These are phyloP conservation scores for Podila clonocystis DNA, from an alignment of 192 early-diverging fungal genomes.

Conservation along the genomic window DNA sequence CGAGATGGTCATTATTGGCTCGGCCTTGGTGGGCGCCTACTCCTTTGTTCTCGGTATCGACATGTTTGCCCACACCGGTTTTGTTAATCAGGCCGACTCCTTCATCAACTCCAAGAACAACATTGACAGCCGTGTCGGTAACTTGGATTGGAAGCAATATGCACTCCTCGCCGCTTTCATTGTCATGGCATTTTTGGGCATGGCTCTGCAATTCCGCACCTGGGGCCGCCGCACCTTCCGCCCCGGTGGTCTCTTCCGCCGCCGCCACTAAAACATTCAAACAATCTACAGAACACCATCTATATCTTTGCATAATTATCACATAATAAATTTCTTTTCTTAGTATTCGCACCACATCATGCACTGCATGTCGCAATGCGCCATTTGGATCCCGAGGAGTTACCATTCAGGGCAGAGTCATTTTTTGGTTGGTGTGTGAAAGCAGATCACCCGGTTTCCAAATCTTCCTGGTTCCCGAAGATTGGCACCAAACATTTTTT, in stretches of 20 bases:
- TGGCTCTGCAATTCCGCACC: conserved; percentile 28
- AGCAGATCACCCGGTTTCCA: no score
- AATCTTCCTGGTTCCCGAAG: no score
- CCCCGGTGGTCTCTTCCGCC: conserved; percentile 22
- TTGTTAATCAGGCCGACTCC: conserved; percentile 26
- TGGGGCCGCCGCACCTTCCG: conserved; percentile 31
- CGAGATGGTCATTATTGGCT: conserved; percentile 58
- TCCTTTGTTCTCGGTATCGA: conserved; percentile 64
- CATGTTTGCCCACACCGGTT: conserved; percentile 64
- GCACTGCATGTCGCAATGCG: no score
- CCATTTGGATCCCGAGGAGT: no score
- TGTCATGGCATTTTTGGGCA: conserved; percentile 32
- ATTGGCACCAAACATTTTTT: no score
- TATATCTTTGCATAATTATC: no score
- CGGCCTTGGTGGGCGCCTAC: conserved; percentile 59
- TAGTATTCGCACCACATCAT: no score
- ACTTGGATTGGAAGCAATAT: conserved; percentile 3
- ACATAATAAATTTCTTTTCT: no score
- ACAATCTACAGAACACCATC: no score
- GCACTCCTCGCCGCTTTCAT: conserved; percentile 30
- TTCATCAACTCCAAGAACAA: conserved; percentile 42
- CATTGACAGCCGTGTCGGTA: conserved; percentile 6
- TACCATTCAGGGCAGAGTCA: no score
- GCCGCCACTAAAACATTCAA: conserved; percentile 12
- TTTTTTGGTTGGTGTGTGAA: no score